Conservation (phyloP, 2,329 filamentous ascomycete species). For the Endocalyx cinctus region DNA sequence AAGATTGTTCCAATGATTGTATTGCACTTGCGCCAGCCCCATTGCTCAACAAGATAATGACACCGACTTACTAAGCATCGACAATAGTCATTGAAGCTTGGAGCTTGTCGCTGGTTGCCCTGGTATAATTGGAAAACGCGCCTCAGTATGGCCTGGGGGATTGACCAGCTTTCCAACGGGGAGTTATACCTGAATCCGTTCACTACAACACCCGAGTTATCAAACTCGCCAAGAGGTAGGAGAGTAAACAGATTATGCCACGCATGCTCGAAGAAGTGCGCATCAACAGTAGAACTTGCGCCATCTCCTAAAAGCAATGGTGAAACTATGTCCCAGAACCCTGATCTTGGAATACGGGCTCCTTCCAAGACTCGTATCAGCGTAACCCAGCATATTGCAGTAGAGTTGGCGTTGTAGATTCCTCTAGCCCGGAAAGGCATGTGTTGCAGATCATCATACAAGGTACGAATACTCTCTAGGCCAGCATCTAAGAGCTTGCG, state of each 20-base stretch:
- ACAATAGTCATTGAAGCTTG: constrained; percentile 64
- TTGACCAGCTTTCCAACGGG: constrained; percentile 53
- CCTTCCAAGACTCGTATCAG: constrained; percentile 50
- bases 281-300: constrained; percentile 34
- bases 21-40: constrained; percentile 60
- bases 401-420: constrained; percentile 41
- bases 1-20: constrained; percentile 58
- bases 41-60: constrained; percentile 58
- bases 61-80: constrained; percentile 56
- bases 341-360: constrained; percentile 44
- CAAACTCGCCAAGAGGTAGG: constrained; percentile 57
- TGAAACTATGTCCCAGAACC: constrained; percentile 59
- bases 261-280: constrained; percentile 45
- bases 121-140: constrained; percentile 56
- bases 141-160: constrained; percentile 54
- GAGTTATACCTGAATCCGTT: constrained; percentile 31
- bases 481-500: constrained; percentile 38
- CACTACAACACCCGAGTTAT: constrained; percentile 46
- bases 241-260: constrained; percentile 59
- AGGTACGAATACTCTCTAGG: constrained; percentile 35
- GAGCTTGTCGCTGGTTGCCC: constrained; percentile 47
- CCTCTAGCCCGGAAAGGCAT: constrained; percentile 44
- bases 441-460: constrained; percentile 46
- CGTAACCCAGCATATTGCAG: constrained; percentile 53
- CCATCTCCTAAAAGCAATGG: constrained; percentile 34